Evolutionary conservation across 768 basidiomycete genomes (phyloP).

Genomic region (Lepiota subincarnata): DNA sequence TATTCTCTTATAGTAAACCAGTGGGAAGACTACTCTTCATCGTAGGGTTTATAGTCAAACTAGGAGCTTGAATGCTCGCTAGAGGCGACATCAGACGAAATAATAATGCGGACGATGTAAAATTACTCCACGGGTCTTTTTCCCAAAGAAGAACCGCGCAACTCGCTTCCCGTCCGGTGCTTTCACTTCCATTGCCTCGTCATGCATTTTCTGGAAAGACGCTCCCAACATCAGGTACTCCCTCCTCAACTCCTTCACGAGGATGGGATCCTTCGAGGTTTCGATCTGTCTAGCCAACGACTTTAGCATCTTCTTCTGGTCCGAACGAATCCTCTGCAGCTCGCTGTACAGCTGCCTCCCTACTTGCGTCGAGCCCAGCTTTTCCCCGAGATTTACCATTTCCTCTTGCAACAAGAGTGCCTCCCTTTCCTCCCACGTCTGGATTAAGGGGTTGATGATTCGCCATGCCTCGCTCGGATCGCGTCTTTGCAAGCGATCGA

Average conservation of each 20-base stretch:
- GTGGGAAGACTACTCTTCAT: no score
- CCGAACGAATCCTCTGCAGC: conserved; percentile 1
- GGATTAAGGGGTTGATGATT: not conserved
- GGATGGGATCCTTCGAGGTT: not conserved
- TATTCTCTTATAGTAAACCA: no score
- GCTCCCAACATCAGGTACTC: conserved; percentile 2
- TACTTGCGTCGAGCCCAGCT: not conserved
- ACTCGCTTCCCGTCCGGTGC: not conserved
- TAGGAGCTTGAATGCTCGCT: no score
- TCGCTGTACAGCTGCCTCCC: not conserved
- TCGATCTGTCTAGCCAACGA: not conserved
- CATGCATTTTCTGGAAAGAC: not conserved
- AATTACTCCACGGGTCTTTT: not conserved
- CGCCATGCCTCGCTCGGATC: conserved; percentile 7
- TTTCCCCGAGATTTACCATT: not conserved
- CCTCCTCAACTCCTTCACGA: conserved; percentile 1
- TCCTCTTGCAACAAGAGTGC: conserved; percentile 3
- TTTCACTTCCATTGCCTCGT: not conserved
- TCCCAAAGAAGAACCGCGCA: not conserved
- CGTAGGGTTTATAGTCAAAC: no score
- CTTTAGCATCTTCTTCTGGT: not conserved
- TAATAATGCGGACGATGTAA: no score
- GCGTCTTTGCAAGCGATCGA: conserved; percentile 1
- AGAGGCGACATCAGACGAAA: no score
- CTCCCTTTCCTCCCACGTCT: not conserved